Evolutionary conservation across 208 protist species (phyloP).

Genomic region (Leishmania braziliensis): DNA sequence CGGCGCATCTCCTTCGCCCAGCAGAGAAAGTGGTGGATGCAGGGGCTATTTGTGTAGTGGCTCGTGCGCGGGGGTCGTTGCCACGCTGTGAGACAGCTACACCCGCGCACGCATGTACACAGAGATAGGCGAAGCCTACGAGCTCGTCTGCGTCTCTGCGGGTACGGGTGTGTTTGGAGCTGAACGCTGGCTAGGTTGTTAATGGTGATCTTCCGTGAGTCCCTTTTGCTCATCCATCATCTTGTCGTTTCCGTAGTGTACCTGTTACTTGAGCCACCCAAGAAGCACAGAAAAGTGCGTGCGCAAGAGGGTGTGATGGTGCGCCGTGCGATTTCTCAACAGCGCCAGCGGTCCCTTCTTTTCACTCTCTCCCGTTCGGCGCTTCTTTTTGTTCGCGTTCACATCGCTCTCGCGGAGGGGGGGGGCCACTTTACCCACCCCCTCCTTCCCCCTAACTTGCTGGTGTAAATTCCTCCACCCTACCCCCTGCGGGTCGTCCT

Average conservation of each 20-base stretch:
- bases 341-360: background rate
- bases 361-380: background rate
- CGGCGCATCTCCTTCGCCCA: background rate
- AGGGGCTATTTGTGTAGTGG: background rate
- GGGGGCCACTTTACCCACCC: background rate
- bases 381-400: background rate
- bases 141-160: background rate
- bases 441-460: background rate
- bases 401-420: background rate
- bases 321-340: background rate
- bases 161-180: background rate
- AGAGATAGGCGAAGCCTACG: background rate
- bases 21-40: background rate
- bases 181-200: background rate
- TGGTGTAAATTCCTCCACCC: background rate
- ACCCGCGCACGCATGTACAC: background rate
- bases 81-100: no score
- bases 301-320: background rate
- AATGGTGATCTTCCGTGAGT: background rate
- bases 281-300: background rate
- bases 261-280: background rate
- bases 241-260: background rate
- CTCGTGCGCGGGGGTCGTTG: background rate
- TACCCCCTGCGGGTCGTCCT: background rate
- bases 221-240: background rate